Evolutionary conservation across 331 rosid species (phyloP).

Genomic region (Rhamnella rubrinervis): DNA sequence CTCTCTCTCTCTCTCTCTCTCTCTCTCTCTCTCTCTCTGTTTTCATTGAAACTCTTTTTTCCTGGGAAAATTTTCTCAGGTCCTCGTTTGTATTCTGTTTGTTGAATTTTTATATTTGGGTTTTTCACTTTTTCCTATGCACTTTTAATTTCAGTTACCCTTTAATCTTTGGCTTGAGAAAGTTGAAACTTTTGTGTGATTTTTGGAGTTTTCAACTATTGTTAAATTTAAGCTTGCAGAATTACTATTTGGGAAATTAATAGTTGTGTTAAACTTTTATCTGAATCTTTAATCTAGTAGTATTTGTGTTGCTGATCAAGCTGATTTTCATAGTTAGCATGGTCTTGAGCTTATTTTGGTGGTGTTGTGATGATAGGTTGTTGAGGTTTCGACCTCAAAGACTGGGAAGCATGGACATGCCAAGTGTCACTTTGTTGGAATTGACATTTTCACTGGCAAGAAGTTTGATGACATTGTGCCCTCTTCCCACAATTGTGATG

Average conservation of each 20-base stretch:
- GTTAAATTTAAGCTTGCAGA: neutral
- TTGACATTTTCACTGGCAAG: constrained; percentile 66
- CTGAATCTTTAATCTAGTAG: neutral
- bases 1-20: neutral
- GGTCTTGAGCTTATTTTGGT: too few species aligned
- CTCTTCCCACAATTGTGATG: constrained; percentile 79
- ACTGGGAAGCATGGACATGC: constrained; percentile 84
- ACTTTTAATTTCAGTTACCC: neutral
- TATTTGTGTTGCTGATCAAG: too few species aligned
- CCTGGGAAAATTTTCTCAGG: neutral
- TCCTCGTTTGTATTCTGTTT: neutral
- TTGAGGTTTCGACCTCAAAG: constrained; percentile 81
- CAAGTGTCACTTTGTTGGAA: constrained; percentile 75
- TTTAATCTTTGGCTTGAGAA: neutral
- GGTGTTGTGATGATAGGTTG: constrained; percentile 41
- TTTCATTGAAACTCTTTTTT: neutral
- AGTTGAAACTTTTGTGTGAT: neutral
- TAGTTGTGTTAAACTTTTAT: neutral
- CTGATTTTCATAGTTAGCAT: too few species aligned
- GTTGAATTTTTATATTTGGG: neutral
- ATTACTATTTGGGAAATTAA: too few species aligned
- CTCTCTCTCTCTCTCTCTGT: neutral
- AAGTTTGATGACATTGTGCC: constrained; percentile 76
- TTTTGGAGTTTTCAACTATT: neutral
- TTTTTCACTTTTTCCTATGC: neutral